Evolutionary conservation across 208 protist genomes (phyloP), one percentile per base, ranked within the genome.

Genomic region (Phytomonas francai): DNA sequence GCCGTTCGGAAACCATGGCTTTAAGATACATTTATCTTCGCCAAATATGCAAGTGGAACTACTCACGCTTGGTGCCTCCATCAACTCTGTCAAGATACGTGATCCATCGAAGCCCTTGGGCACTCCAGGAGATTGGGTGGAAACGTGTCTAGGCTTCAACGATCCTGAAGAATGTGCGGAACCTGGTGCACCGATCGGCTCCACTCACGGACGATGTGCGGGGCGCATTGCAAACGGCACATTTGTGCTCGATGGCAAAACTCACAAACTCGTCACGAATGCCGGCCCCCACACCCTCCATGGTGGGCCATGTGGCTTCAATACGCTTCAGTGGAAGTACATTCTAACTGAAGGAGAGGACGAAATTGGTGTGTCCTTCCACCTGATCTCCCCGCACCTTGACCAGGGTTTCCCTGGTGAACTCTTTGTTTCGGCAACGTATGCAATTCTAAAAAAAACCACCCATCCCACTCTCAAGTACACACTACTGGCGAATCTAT

Each of bases 391-490:
- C 7, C 83, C 85, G 11, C 84, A 94, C 67, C 63, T 92, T 30
- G 88, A 94, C 45, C 80, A 94, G 62, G 85, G 85, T 28, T 94
- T 92, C 60, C 88, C 88, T 3, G 88, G 85, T 19, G 85, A 94
- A 70, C 62, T 94, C 22, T 80, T 80, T 34, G 76, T 84, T 12
- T 89, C 80, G 11, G 81, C 76, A 11, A 89, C 85, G 33, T 94
- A 94, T 77, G 83, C 80, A 57, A 83, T 94, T 57, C 30, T 64
- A 7, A 81, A 83, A 57, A 74, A 75, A 39, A 64, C 75, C 22
- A 51, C 71, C 6, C 14, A 66, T 69, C 30, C 76, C 14, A 81
- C 75, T 22, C 78, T 90, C 51, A 81, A 86, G 75, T 86, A 82
- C 67, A 73, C 73, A 45, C 76, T 83, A 29, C 68, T 78, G 54